Evolutionary conservation across 257 asterid genomes (phyloP).

Genomic region (Nemophila menziesii): DNA sequence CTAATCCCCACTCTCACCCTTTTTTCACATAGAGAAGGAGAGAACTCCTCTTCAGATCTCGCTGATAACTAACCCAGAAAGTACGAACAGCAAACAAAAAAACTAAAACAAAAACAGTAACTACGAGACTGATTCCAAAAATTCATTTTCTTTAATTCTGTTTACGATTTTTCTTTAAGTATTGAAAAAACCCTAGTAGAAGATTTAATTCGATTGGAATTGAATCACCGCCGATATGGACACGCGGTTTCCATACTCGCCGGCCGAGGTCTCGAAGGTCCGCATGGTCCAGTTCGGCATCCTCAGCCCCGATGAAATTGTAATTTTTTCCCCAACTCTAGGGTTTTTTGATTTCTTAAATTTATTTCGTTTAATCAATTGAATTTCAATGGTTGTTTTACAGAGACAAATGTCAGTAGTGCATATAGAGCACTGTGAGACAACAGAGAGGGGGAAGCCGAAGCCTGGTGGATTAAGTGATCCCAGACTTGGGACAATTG

Average conservation of each 20-base stretch:
- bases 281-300: slow-evolving; percentile 84
- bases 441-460: slow-evolving; percentile 94
- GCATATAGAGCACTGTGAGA: slow-evolving; percentile 95
- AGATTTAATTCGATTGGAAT: not conserved
- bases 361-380: not conserved
- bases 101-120: too few relatives aligned
- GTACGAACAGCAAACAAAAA: too few relatives aligned
- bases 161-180: too few relatives aligned
- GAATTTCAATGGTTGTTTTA: slow-evolving; percentile 12
- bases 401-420: slow-evolving; percentile 98
- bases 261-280: slow-evolving; percentile 93
- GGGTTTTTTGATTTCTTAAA: slow-evolving; percentile 5
- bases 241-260: slow-evolving; percentile 78
- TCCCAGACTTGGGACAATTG: slow-evolving; percentile 84
- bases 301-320: slow-evolving; percentile 91
- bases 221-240: slow-evolving; percentile 38
- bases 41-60: slow-evolving; percentile 6
- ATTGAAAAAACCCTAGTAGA: slow-evolving; percentile 26
- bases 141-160: not conserved
- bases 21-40: slow-evolving; percentile 3
- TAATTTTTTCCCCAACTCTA: slow-evolving; percentile 19
- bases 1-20: not conserved
- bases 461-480: slow-evolving; percentile 88
- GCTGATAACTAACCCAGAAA: not conserved
- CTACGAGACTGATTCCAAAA: not conserved